Base-by-base conservation (phyloP, 2,329 filamentous ascomycete species). In the Neofusicoccum laricinum region DNA sequence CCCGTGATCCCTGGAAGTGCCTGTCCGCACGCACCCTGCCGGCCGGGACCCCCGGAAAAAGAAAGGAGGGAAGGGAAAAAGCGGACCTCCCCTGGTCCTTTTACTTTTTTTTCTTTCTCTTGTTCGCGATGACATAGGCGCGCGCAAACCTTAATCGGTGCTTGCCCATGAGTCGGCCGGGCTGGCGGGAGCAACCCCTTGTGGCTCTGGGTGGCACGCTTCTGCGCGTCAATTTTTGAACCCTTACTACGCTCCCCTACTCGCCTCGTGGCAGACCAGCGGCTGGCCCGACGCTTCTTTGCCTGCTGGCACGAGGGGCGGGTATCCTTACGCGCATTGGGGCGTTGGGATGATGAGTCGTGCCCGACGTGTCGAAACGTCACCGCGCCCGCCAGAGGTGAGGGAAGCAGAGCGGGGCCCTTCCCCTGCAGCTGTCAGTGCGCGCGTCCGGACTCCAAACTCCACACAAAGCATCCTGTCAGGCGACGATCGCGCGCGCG, bases 391-490 rank as follows among this genome's bases (percentile, higher is more conserved):
- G 51, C 19, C 51, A 43, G 51, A 41, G 51, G 34, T 17, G 30
- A 43, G 15, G 14, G 43, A 57, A 36, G 21, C 51, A 7, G 8
- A 32, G 51, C 34, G 55, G 55, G 40, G 38, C 38, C 40, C n/a
- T 45, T 43, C 40, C 55, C 55, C 40, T 59, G 55, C 55, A 19
- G 45, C 41, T 19, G 55, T 46, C 55, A 46, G 25, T 59, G 55
- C 55, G 30, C 53, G 48, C 48, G 48, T 32, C 48, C 48, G 25
- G 48, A 34, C 55, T 46, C n/a, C 41, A 34, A 41, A 59, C 55
- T 59, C 55, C 55, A 59, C 55, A 59, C 41, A 46, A 43, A 46
- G 30, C 55, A 46, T 59, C 55, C 55, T 59, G 21, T 59, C 41
- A 46, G 41, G 12, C 55, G 55, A 59, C 55, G 55, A 59, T 59